Conservation (phyloP, 2,329 filamentous ascomycete species). For the Drechslerella stenobrocha region DNA sequence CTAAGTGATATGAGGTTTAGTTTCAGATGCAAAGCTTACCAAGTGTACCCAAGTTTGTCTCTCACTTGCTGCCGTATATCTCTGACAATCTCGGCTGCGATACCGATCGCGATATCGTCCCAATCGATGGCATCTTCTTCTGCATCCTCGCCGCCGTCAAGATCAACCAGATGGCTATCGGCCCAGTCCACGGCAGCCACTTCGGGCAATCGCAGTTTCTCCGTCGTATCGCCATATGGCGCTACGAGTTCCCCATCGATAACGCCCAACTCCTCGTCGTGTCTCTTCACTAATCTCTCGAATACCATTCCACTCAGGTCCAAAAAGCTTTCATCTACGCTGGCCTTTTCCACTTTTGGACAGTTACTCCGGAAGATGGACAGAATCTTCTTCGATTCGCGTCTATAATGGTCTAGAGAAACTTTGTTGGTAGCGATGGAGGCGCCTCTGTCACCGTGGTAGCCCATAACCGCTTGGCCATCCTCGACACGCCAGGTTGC, state of each 20-base stretch:
- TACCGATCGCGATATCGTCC: conserved; percentile 86
- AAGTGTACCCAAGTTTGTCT: conserved; percentile 78
- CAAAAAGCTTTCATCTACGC: conserved; percentile 93
- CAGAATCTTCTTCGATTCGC: conserved; percentile 81
- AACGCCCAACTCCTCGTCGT: conserved; percentile 67
- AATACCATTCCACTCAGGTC: conserved; percentile 87
- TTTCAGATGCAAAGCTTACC: conserved; percentile 54
- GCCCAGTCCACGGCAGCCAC: conserved; percentile 45
- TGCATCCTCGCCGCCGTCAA: conserved; percentile 73
- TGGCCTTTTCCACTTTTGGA: conserved; percentile 70
- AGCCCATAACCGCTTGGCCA: conserved; percentile 94
- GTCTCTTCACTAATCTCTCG: conserved; percentile 71
- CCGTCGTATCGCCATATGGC: conserved; percentile 73
- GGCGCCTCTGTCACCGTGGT: conserved; percentile 67
- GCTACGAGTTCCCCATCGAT: conserved; percentile 58
- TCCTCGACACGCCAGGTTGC: conserved; percentile 61
- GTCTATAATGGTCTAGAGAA: conserved; percentile 85
- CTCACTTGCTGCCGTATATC: conserved; percentile 71
- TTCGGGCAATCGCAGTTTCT: conserved; percentile 61
- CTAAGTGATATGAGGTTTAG: not conserved
- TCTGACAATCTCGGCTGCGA: conserved; percentile 86
- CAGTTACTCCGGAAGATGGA: conserved; percentile 56
- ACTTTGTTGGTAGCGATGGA: conserved; percentile 88
- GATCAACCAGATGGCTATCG: conserved; percentile 58
- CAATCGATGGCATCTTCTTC: conserved; percentile 79